Evolutionary conservation across 1,284 basidiomycete genomes (phyloP).

Genomic region (Meripilus lineatus): DNA sequence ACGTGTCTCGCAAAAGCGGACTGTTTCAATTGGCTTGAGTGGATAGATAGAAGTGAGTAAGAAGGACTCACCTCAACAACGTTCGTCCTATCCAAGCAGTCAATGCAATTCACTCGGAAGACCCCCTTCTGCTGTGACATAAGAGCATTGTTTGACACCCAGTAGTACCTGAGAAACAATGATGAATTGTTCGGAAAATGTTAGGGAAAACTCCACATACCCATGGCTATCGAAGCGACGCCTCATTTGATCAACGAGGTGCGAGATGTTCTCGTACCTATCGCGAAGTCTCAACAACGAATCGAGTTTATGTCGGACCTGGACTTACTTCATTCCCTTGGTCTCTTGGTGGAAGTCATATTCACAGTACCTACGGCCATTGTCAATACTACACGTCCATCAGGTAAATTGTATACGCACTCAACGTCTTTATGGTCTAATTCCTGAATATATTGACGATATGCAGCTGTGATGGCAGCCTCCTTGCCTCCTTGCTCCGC

Average conservation of each 20-base stretch:
- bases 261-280: constrained; percentile 87
- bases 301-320: constrained; percentile 3
- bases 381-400: background rate
- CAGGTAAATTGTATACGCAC: constrained; percentile 34
- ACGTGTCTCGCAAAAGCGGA: constrained; percentile 88
- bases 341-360: constrained; percentile 94
- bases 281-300: background rate
- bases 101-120: constrained; percentile 89
- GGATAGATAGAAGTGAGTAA: background rate
- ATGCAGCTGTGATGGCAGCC: constrained; percentile 74
- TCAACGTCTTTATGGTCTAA: constrained; percentile 58
- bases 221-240: constrained; percentile 76
- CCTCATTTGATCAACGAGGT: constrained; percentile 68
- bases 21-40: constrained; percentile 32
- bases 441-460: constrained; percentile 63
- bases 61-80: constrained; percentile 63
- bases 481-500: constrained; percentile 92
- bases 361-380: constrained; percentile 50
- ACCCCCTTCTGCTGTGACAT: constrained; percentile 82
- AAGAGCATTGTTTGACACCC: constrained; percentile 70
- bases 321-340: constrained; percentile 80
- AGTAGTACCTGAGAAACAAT: constrained; percentile 62
- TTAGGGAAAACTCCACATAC: constrained; percentile 30
- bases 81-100: constrained; percentile 90
- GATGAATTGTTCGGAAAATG: constrained; percentile 6